A percentile compares a stretch with the other conserved stretches of the same genome.
phyloP scores from a whole-genome alignment of 2,329 filamentous ascomycete species.

The Beauveria varroae region DNA sequence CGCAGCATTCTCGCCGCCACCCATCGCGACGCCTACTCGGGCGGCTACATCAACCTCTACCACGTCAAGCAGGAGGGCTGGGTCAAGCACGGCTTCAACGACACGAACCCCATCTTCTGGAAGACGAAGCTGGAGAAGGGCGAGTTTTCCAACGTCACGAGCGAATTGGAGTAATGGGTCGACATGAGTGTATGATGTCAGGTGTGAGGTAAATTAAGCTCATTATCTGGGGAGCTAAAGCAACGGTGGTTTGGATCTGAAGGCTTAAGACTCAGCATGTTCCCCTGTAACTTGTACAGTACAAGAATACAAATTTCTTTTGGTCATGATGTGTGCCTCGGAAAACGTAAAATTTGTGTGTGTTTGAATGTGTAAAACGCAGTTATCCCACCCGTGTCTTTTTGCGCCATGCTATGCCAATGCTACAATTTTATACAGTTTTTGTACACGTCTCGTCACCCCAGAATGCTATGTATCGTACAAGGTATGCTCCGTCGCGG shows the following conservation, averaged over 20 bases:
- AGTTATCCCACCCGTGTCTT: background rate
- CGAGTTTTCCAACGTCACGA: conserved; percentile 94
- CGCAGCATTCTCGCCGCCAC: conserved; percentile 93
- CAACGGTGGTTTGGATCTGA: background rate
- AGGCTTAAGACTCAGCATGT: background rate
- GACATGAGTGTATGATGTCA: conserved; percentile 2
- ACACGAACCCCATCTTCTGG: conserved; percentile 99
- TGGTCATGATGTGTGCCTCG: background rate
- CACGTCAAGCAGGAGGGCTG: conserved; percentile 98
- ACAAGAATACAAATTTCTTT: conserved; percentile 14
- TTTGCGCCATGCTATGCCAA: background rate
- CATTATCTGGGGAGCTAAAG: background rate
- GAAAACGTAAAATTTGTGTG: background rate
- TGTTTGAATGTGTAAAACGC: background rate
- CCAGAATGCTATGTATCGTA: background rate
- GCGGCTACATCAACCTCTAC: conserved; percentile 97
- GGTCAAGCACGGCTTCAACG: conserved; percentile 97
- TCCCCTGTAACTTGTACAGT: conserved; percentile 21
- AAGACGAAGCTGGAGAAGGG: conserved; percentile 97
- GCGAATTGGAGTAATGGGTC: conserved; percentile 51
- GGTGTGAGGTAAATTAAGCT: background rate
- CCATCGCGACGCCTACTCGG: conserved; percentile 96
- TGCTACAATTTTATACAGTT: conserved; percentile 3
- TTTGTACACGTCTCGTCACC: background rate
- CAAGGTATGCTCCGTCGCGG: background rate